Percentiles rank a stretch among this genome's conserved stretches.
Conservation (phyloP, 176 grass and related monocot genomes). For the Themeda triandra region DNA sequence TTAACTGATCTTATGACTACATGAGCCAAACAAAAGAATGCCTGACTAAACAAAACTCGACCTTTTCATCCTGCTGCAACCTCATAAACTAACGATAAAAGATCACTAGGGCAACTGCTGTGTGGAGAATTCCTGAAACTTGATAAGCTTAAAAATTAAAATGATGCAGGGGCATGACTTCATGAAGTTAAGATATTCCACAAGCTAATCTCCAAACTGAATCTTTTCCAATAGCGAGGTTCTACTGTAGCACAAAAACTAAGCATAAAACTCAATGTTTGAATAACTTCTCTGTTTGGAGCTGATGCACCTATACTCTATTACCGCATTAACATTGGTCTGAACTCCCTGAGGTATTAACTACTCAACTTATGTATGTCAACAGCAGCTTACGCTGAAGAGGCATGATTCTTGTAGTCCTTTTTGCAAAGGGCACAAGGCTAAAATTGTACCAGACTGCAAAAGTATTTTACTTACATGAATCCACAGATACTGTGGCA, state of each 20-base stretch:
- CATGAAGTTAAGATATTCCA: not conserved
- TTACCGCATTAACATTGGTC: not conserved
- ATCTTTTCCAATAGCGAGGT: not conserved
- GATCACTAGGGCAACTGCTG: not conserved
- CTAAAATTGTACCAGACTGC: not conserved
- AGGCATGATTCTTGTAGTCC: not conserved
- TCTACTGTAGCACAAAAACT: not conserved
- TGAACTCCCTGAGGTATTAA: no score
- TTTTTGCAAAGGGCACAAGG: not conserved
- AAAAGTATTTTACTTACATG: no score
- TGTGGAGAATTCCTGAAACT: not conserved
- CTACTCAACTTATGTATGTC: no score
- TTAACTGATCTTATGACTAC: no score
- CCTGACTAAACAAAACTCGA: not conserved
- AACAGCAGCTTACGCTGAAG: not conserved
- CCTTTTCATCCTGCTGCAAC: not conserved
- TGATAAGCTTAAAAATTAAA: slow-evolving; percentile 23
- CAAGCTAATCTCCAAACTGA: not conserved
- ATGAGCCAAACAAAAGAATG: slow-evolving; percentile 3
- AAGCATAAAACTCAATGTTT: not conserved
- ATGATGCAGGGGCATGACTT: not conserved
- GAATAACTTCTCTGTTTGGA: not conserved
- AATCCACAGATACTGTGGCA: not conserved
- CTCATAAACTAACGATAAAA: not conserved
- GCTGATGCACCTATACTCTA: not conserved